Percentiles rank a stretch among this genome's conserved stretches.
Conservation (phyloP, 768 basidiomycete genomes). For the Symmetrospora coprosmae region DNA sequence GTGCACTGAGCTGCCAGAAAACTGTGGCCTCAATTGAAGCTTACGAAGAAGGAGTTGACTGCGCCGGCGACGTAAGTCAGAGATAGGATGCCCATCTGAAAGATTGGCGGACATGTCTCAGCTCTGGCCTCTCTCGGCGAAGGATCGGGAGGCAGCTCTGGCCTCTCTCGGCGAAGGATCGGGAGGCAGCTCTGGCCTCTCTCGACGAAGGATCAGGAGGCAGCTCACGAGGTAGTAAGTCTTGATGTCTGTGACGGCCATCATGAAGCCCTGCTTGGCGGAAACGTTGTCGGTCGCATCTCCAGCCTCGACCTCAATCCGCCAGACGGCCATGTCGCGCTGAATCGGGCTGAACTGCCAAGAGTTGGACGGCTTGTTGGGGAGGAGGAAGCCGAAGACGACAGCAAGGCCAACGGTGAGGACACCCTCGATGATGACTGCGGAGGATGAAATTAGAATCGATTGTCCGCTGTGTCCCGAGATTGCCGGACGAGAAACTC, state of each 20-base stretch:
- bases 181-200: too few species aligned
- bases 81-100: slow-evolving; percentile 1
- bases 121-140: slow-evolving; percentile 48
- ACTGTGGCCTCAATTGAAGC: too few species aligned
- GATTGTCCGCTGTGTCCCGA: too few species aligned
- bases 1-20: slow-evolving; percentile 48
- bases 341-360: slow-evolving; percentile 31
- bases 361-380: slow-evolving; percentile 47
- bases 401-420: slow-evolving; percentile 43
- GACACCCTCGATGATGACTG: slow-evolving; percentile 30
- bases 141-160: slow-evolving; percentile 50
- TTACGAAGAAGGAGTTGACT: slow-evolving; percentile 29
- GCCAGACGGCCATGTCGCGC: slow-evolving; percentile 33
- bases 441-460: slow-evolving; percentile 19
- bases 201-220: too few species aligned
- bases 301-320: slow-evolving; percentile 36
- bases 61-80: slow-evolving; percentile 6
- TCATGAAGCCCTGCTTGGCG: neutral
- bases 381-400: slow-evolving; percentile 47
- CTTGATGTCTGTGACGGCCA: slow-evolving; percentile 28
- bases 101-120: slow-evolving; percentile 56
- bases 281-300: slow-evolving; percentile 25
- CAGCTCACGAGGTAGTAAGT: slow-evolving; percentile 66
- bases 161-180: too few species aligned
- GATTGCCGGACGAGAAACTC: too few species aligned